Percentiles rank a stretch among this genome's conserved stretches.
Evolutionary conservation across 2,329 filamentous ascomycete genomes (phyloP).

Genomic region (Myrmaecium sp.): DNA sequence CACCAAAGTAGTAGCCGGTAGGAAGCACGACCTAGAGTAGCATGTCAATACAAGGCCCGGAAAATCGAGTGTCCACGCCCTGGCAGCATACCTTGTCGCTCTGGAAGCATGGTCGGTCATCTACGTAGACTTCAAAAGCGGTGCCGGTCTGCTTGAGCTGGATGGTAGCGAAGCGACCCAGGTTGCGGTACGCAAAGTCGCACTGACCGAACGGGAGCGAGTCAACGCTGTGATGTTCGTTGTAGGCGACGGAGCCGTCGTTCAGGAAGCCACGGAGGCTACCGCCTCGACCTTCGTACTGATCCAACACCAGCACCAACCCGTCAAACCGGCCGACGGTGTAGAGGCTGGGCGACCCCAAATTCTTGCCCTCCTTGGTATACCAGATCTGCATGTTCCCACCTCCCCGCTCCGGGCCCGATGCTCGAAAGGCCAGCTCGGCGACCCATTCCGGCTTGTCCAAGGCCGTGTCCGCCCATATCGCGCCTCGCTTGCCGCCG

Average conservation of each 20-base stretch:
- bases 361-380: slow-evolving; percentile 47
- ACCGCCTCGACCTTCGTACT: slow-evolving; percentile 60
- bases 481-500: slow-evolving; percentile 65
- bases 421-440: slow-evolving; percentile 76
- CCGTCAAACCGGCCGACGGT: slow-evolving; percentile 76
- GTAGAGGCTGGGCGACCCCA: slow-evolving; percentile 67
- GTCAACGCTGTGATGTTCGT: slow-evolving; percentile 59
- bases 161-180: slow-evolving; percentile 67
- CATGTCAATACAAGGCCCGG: slow-evolving; percentile 3
- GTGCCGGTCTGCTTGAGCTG: slow-evolving; percentile 51
- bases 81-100: slow-evolving; percentile 39
- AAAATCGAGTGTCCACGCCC: neutral
- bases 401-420: slow-evolving; percentile 65
- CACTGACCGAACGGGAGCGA: slow-evolving; percentile 86
- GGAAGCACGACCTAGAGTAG: slow-evolving; percentile 52
- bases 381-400: slow-evolving; percentile 95
- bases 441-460: slow-evolving; percentile 59
- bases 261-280: slow-evolving; percentile 87
- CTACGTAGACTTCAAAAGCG: slow-evolving; percentile 62
- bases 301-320: slow-evolving; percentile 73
- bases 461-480: slow-evolving; percentile 54
- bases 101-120: slow-evolving; percentile 68
- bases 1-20: slow-evolving; percentile 64
- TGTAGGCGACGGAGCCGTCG: slow-evolving; percentile 70
- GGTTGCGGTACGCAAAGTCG: slow-evolving; percentile 77